Conservation (phyloP, 768 basidiomycete species). For the Solioccasus polychromus region DNA sequence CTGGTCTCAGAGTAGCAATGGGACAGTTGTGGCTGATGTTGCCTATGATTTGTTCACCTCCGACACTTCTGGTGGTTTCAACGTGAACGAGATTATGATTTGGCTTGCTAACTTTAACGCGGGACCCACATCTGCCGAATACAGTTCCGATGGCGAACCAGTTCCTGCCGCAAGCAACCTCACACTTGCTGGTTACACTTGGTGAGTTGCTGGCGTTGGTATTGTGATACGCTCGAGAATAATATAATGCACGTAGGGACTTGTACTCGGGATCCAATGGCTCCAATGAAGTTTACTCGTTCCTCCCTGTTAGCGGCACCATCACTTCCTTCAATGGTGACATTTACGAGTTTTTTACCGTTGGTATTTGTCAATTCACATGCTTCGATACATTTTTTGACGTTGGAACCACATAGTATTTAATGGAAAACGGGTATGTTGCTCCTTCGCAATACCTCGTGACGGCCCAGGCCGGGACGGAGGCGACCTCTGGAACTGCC, state of each 20-base stretch:
- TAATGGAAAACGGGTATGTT: slow-evolving; percentile 46
- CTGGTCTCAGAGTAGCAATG: slow-evolving; percentile 50
- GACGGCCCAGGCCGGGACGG: slow-evolving; percentile 61
- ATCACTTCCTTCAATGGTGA: slow-evolving; percentile 54
- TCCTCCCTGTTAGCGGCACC: slow-evolving; percentile 37
- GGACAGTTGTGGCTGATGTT: slow-evolving; percentile 48
- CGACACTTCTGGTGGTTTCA: slow-evolving; percentile 43
- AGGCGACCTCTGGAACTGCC: slow-evolving; percentile 58
- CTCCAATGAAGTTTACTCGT: slow-evolving; percentile 50
- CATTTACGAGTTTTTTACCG: slow-evolving; percentile 50
- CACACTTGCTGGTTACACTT: slow-evolving; percentile 46
- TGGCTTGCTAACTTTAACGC: slow-evolving; percentile 62
- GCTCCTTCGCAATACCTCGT: slow-evolving; percentile 52
- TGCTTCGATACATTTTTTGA: not conserved
- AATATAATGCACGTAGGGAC: slow-evolving; percentile 40
- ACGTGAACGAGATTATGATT: slow-evolving; percentile 54
- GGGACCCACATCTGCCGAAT: slow-evolving; percentile 52
- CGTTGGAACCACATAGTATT: slow-evolving; percentile 36
- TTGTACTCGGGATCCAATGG: slow-evolving; percentile 54
- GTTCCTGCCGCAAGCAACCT: slow-evolving; percentile 42
- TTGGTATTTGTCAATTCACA: slow-evolving; percentile 12
- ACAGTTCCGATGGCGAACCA: slow-evolving; percentile 45
- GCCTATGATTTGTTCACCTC: slow-evolving; percentile 69
- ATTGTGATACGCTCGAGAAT: not conserved
- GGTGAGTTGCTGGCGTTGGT: slow-evolving; percentile 33